phyloP scores from a whole-genome alignment of 2,329 filamentous ascomycete genomes.

The Acarospora socialis region DNA sequence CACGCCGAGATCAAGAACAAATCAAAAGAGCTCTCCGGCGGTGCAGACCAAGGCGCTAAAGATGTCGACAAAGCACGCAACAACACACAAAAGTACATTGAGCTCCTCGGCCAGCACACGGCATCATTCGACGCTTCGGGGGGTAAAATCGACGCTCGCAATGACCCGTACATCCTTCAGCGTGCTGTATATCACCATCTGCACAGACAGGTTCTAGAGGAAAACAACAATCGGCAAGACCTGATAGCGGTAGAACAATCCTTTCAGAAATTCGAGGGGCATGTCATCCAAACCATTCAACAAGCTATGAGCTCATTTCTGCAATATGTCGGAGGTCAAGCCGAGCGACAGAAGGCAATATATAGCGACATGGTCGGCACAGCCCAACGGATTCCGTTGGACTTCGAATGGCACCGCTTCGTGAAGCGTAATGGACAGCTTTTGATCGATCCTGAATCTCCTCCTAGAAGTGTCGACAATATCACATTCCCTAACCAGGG shows the following conservation, averaged over 20 bases:
- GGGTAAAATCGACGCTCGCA: constrained; percentile 51
- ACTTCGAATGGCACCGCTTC: constrained; percentile 91
- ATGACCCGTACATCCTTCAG: constrained; percentile 81
- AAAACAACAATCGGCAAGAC: constrained; percentile 93
- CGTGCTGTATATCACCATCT: constrained; percentile 71
- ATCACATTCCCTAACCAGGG: constrained; percentile 81
- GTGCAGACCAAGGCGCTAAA: constrained; percentile 73
- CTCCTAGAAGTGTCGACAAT: constrained; percentile 49
- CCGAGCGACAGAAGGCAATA: constrained; percentile 65
- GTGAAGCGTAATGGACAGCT: constrained; percentile 52
- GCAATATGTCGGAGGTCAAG: constrained; percentile 63
- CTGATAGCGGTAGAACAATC: constrained; percentile 82
- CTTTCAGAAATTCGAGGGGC: constrained; percentile 74
- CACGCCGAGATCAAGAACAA: constrained; percentile 97
- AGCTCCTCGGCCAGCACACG: constrained; percentile 76
- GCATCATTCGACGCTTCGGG: constrained; percentile 64
- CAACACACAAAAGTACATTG: constrained; percentile 86
- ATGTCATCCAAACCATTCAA: constrained; percentile 72
- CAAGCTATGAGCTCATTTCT: constrained; percentile 71
- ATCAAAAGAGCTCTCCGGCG: constrained; percentile 70
- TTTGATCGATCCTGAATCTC: constrained; percentile 63
- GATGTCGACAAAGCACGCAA: constrained; percentile 80
- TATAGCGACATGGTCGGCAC: constrained; percentile 71
- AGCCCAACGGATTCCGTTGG: constrained; percentile 60
- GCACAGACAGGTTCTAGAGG: constrained; percentile 80